Evolutionary conservation across 495 filamentous ascomycete genomes (phyloP).

Genomic region (Penicillium macrosclerotiorum): DNA sequence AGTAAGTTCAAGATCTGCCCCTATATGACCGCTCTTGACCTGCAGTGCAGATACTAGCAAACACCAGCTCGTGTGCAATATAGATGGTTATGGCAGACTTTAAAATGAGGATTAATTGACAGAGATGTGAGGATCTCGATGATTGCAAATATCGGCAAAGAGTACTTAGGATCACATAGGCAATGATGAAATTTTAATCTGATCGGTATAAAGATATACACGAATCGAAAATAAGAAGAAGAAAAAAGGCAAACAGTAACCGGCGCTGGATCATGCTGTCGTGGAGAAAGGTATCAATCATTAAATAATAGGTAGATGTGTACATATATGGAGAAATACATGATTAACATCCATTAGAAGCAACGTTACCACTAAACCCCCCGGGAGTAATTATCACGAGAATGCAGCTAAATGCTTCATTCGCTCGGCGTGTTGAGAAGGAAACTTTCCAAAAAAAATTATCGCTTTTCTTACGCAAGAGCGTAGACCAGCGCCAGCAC

Average conservation of each 20-base stretch:
- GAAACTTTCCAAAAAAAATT: background rate
- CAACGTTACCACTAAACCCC: slow-evolving; percentile 9
- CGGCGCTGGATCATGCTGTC: slow-evolving; percentile 28
- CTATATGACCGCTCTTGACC: too few relatives aligned
- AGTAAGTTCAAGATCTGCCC: too few relatives aligned
- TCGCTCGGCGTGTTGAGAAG: background rate
- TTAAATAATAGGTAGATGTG: slow-evolving; percentile 19
- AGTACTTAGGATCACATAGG: too few relatives aligned
- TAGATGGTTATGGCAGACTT: too few relatives aligned
- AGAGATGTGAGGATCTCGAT: too few relatives aligned
- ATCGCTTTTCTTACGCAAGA: slow-evolving; percentile 20
- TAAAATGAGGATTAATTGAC: too few relatives aligned
- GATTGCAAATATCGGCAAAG: too few relatives aligned
- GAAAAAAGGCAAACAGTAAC: slow-evolving; percentile 13
- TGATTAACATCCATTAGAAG: slow-evolving; percentile 13
- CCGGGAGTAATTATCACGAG: background rate
- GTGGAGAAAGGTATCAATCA: slow-evolving; percentile 30
- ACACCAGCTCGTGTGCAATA: too few relatives aligned
- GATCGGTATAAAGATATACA: background rate
- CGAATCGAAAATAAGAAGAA: background rate
- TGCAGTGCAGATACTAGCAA: too few relatives aligned
- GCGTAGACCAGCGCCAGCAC: slow-evolving; percentile 29
- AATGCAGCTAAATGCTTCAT: background rate
- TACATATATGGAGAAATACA: slow-evolving; percentile 17
- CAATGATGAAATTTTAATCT: too few relatives aligned